Base-by-base conservation (phyloP, 352 stramenopile genomes). In the Lagenidium sp. region DNA sequence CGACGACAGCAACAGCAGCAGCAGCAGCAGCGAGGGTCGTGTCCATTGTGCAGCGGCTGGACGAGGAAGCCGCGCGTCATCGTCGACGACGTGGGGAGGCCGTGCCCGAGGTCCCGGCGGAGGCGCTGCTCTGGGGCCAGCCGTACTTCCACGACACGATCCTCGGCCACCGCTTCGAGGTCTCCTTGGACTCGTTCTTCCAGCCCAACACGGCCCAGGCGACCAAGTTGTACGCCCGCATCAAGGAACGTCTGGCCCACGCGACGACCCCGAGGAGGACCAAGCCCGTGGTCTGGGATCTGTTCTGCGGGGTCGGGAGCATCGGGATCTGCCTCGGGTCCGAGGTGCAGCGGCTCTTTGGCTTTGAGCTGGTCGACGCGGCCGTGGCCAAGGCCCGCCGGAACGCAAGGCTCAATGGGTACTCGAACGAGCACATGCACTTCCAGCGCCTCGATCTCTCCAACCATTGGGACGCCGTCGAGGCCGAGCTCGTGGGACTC, bases 151-250 rank as follows among this genome's bases (percentile, higher is more conserved):
- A 80, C 49, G 77, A 90, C 45, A 60, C 67, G 21, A 73, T 90
- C 19, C 52, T 90, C 6, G 46, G 51, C 19, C 68, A 85, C 23
- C 46, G 31, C 23, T 90, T 90, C 32, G 53, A 78, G 18, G 54
- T 90, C 25, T 78, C 77, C 39, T 69, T 85, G 31, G 65, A 83
- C 41, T 79, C 77, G 25, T 90, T 90, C 44, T 90, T 90, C 50
- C 74, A 90, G 53, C 77, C 77, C 19, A 90, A 90, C 41, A 75
- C 77, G 6, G 37, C 48, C 1, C 71, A 85, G 38, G 71, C 77
- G 11, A 67, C 51, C 34, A 44, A 58, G 8, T 51, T 90, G 11
- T 90, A 90, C 45, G 43, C 47, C 6, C 63, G 76, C 36, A 68
- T 87, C 16, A 65, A 74, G 19, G 35, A 55, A 7, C 57, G 70